A percentile compares a stretch with the other conserved stretches of the same genome.
phyloP scores from a whole-genome alignment of 2,329 filamentous ascomycete genomes.

The Claviceps quebecensis region DNA sequence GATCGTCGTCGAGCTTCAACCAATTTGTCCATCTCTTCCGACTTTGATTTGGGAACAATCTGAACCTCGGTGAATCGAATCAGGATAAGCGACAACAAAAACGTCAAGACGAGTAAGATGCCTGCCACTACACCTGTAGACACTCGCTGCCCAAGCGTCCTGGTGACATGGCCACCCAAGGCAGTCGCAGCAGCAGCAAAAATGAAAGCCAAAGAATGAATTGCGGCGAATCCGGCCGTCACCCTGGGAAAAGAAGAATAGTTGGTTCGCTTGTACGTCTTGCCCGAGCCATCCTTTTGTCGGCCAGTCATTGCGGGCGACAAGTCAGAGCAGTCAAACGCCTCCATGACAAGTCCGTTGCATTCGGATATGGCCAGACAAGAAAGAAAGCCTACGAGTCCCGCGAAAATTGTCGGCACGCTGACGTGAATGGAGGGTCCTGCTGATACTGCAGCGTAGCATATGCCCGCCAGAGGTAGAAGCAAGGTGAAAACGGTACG shows the following conservation, averaged over 20 bases:
- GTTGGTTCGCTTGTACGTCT: constrained; percentile 40
- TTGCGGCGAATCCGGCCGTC: constrained; percentile 54
- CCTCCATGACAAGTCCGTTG: constrained; percentile 66
- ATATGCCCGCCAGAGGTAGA: constrained; percentile 51
- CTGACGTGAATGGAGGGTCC: constrained; percentile 46
- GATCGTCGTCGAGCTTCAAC: constrained; percentile 35
- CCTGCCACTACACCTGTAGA: constrained; percentile 55
- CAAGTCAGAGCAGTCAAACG: constrained; percentile 67
- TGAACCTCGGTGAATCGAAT: constrained; percentile 51
- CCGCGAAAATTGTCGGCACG: constrained; percentile 53
- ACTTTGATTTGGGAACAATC: constrained; percentile 51
- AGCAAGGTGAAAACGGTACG: constrained; percentile 52
- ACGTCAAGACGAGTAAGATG: constrained; percentile 49
- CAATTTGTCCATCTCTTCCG: constrained; percentile 38
- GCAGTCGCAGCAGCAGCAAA: constrained; percentile 55
- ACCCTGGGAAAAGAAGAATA: constrained; percentile 67
- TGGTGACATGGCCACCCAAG: constrained; percentile 52
- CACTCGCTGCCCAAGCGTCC: constrained; percentile 50
- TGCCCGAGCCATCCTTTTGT: constrained; percentile 27
- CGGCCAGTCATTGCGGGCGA: constrained; percentile 54
- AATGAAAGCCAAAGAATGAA: constrained; percentile 56
- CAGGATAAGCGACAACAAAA: constrained; percentile 47
- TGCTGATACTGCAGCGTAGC: constrained; percentile 52
- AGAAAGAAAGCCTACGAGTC: constrained; percentile 53
- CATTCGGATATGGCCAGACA: constrained; percentile 64